Evolutionary conservation across 805 yeast genomes (phyloP).

Genomic region (Zygoascus flipseniorum): DNA sequence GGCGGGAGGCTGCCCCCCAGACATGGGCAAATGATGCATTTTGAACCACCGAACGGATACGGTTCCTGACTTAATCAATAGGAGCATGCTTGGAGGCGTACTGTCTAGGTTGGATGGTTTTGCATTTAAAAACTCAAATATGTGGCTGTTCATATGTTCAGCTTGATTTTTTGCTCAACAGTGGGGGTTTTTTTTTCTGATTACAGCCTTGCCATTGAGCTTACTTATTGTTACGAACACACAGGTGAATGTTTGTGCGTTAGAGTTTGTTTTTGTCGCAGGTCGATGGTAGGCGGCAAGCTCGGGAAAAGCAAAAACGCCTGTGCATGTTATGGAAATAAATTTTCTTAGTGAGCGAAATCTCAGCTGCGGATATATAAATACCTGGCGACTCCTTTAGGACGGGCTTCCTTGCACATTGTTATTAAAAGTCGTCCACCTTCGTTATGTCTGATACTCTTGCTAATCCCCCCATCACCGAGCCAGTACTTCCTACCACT

Average conservation of each 20-base stretch:
- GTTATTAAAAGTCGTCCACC: too few relatives aligned
- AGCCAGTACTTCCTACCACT: constrained; percentile 8
- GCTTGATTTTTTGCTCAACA: not conserved
- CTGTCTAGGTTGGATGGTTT: too few relatives aligned
- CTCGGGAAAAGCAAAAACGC: too few relatives aligned
- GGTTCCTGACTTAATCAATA: too few relatives aligned
- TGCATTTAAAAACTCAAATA: too few relatives aligned
- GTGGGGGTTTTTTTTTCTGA: not conserved
- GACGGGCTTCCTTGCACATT: too few relatives aligned
- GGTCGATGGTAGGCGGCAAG: not conserved
- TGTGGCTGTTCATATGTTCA: too few relatives aligned
- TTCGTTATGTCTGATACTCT: constrained; percentile 1
- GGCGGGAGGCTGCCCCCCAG: too few relatives aligned
- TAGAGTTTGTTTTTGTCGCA: not conserved
- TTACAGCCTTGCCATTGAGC: not conserved
- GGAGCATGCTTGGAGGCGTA: too few relatives aligned
- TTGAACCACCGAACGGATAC: too few relatives aligned
- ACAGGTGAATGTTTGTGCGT: not conserved
- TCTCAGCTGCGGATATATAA: not conserved
- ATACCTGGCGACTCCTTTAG: too few relatives aligned
- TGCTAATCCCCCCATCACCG: constrained; percentile 7
- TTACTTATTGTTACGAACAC: not conserved
- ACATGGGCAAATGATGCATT: too few relatives aligned
- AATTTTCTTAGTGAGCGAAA: not conserved
- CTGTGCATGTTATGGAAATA: not conserved